Evolutionary conservation across 331 rosid species (phyloP), one percentile per base, ranked within the genome.

Genomic region (Rosa hybrid): DNA sequence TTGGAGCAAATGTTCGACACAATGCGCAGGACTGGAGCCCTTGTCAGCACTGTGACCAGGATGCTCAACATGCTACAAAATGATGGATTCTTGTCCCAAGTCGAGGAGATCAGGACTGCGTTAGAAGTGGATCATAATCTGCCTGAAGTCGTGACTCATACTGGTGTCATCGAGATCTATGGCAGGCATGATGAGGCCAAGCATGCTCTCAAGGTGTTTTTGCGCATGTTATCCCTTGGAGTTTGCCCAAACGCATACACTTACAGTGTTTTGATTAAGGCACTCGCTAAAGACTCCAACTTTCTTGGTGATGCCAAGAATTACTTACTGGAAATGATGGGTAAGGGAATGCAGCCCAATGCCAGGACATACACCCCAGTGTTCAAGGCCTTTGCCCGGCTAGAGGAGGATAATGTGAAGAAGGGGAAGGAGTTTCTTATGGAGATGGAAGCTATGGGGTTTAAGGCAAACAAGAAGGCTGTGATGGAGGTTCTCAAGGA

Each of bases 81-180:
- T 69, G 91, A 92, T 23, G 92, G 94, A 9, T 84, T 89, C 18
- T 88, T n/a, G 65, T 59, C 97, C 71, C 96, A 89, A 71, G 92
- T 91, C 0, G 23, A 88, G 71, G 92, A 88, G 42, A 90, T 94
- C 54, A 87, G 89, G 71, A 64, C 84, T 1, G 88, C 84, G 78
- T 87, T 94, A 41, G 92, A 92, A 64, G 93, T 90, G 57, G 81
- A 86, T 34, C 90, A 92, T 54, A 87, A 82, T 2, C 87, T 90
- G 88, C 98, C 98, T 0, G 91, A 87, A 20, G 89, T 92, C 38
- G 94, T 94, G 81, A 87, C 90, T 8, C 89, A 92, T 78, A 94
- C 94, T 0, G 92, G 93, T 16, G 74, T 94, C 8, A 56, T 90
- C 0, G 94, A 92, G 80, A 91, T 92, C 72, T 94, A 94, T 25